Evolutionary conservation across 202 grass and related monocot genomes (phyloP), one percentile per base, ranked within the genome.

Genomic region (Bolboschoenoplectus hybrid): DNA sequence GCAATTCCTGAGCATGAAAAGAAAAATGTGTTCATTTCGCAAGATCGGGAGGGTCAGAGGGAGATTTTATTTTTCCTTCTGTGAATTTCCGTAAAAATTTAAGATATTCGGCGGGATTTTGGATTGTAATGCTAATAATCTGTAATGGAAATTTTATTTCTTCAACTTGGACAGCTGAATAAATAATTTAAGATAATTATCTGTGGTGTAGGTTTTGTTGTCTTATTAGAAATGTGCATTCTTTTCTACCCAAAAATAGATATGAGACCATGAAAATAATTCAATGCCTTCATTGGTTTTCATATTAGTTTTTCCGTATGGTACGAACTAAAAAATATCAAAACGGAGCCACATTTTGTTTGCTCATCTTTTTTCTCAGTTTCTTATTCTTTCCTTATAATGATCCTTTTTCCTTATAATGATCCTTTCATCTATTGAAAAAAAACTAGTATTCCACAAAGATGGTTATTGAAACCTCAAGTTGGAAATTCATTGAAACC

Each of bases 231-330:
- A 73, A 79, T 58, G 19, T 14, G 36, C 3, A 58, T n/a, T 79
- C 5, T 41, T 72, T 56, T 57, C 49, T 13, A 79, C 52, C 34
- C 50, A 79, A 79, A 79, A 58, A 17, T 79, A 39, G 6, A 40
- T n/a, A 56, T 16, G 17, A 56, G 7, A 17, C 34, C 17, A 56
- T 77, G 49, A 77, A 32, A n/a, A 50, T 11, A 47, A 49, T 50
- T 74, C n/a, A 74, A 51, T 47, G 66, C 46, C 6, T 74, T 74
- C 8, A 74, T 9, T 74, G 46, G 34, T 74, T 74, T 74, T 49
- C 71, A 4, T 74, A 46, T 74, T 74, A 51, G 4, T 51, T 50
- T 74, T 46, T 46, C 41, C 41, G 17, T 45, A 16, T n/a, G 63
- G 9, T 63, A n/a, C 6, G 2, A 63, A 63, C 6, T 20, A 13